These are phyloP conservation scores for Sphagnum contortum DNA, from an alignment of 225 moss, liverwort and hornwort genomes.

Conservation along the genomic window DNA sequence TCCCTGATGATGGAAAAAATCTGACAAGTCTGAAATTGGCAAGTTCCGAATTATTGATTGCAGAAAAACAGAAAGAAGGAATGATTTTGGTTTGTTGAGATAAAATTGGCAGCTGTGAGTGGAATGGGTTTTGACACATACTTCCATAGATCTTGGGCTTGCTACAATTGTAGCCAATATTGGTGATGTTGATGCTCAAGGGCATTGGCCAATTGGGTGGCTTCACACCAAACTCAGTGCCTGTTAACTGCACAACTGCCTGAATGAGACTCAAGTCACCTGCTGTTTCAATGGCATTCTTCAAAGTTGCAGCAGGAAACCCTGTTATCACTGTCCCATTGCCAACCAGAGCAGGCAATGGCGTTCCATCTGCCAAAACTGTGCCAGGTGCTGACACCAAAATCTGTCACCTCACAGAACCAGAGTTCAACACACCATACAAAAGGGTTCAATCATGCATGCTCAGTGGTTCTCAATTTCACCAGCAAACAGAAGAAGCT, in stretches of 20 bases:
- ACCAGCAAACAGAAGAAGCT: background rate
- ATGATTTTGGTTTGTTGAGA: no score
- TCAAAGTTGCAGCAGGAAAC: constrained; percentile 26
- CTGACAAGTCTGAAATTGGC: background rate
- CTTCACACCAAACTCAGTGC: constrained; percentile 78
- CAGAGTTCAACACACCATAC: no score
- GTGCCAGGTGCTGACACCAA: constrained; percentile 36
- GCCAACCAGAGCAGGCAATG: constrained; percentile 42
- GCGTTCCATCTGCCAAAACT: constrained; percentile 24
- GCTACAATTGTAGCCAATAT: constrained; percentile 60
- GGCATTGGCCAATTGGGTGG: constrained; percentile 42
- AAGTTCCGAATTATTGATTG: no score
- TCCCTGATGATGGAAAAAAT: background rate
- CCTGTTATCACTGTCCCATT: constrained; percentile 61
- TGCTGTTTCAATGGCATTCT: constrained; percentile 78
- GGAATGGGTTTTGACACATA: constrained; percentile 20
- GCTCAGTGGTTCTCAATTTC: background rate
- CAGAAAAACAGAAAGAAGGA: no score
- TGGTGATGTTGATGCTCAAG: constrained; percentile 38
- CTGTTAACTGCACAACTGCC: constrained; percentile 30
- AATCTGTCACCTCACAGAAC: constrained; percentile 15
- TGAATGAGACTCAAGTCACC: constrained; percentile 36
- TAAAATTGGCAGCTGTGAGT: no score
- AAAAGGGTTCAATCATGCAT: no score
- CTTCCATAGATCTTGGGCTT: constrained; percentile 47